Evolutionary conservation across 257 asterid genomes (phyloP).

Genomic region (Nicotiana sylvestris): DNA sequence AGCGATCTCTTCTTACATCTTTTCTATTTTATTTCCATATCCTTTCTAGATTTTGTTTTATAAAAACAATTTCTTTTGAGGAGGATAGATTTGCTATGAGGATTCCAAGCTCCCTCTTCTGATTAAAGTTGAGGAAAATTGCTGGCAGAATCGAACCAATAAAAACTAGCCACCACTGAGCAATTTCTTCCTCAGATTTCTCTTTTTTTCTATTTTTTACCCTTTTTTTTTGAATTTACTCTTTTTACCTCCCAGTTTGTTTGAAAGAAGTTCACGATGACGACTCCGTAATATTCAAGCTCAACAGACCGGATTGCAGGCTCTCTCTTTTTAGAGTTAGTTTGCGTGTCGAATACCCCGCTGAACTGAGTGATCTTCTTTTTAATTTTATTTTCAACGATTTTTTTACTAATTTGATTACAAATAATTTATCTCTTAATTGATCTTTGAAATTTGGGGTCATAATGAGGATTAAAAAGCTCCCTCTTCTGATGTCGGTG

Average conservation of each 20-base stretch:
- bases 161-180: constrained; percentile 15
- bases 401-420: no score
- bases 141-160: constrained; percentile 21
- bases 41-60: not conserved
- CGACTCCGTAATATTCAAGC: constrained; percentile 71
- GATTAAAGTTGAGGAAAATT: constrained; percentile 5
- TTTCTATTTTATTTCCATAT: not conserved
- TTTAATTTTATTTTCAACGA: not conserved
- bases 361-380: constrained; percentile 72
- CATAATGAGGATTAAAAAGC: constrained; percentile 72
- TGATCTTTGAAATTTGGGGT: not conserved
- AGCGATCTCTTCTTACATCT: not conserved
- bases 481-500: constrained; percentile 86
- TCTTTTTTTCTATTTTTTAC: not conserved
- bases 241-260: not conserved
- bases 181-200: not conserved
- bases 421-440: no score
- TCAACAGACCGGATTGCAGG: constrained; percentile 95
- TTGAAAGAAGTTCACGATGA: constrained; percentile 41
- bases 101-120: constrained; percentile 17
- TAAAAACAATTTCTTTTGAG: not conserved
- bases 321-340: constrained; percentile 22
- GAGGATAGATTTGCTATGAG: not conserved
- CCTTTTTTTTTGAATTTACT: not conserved
- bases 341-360: constrained; percentile 84